Conservation (phyloP, 345 rosid genomes). For the Gossypium rotundifolium region DNA sequence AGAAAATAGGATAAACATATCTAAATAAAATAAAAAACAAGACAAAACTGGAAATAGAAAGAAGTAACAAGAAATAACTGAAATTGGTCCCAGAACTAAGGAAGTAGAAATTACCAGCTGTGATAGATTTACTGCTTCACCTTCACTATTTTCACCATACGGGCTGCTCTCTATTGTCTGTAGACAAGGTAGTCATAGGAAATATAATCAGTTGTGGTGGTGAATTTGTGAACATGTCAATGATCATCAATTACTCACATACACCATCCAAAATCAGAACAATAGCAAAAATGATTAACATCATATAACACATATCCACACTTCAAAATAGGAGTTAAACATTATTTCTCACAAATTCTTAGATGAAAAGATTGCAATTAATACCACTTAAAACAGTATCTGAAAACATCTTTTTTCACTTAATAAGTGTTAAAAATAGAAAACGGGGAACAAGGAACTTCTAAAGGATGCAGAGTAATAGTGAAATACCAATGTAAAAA, state of each 20-base stretch:
- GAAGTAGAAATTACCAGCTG: slow-evolving; percentile 70
- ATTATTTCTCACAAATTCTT: neutral
- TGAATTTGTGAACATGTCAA: neutral
- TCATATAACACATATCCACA: slow-evolving; percentile 4
- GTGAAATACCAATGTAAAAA: slow-evolving; percentile 81
- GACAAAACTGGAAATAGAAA: slow-evolving; percentile 8
- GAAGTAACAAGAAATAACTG: neutral
- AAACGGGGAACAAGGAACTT: neutral
- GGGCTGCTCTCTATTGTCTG: slow-evolving; percentile 97
- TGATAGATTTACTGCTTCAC: slow-evolving; percentile 89
- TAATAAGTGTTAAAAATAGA: neutral
- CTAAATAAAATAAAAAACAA: neutral
- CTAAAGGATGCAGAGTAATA: neutral
- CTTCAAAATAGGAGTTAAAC: neutral
- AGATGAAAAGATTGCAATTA: neutral
- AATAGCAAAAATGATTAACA: neutral
- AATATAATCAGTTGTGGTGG: slow-evolving; percentile 14
- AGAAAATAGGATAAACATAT: neutral
- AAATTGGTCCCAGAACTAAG: slow-evolving; percentile 15
- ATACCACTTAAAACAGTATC: neutral
- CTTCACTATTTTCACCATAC: slow-evolving; percentile 61
- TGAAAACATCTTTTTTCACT: neutral
- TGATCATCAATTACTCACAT: neutral
- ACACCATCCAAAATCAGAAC: slow-evolving; percentile 5
- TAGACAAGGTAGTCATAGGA: slow-evolving; percentile 13